Base-by-base conservation (phyloP, 768 basidiomycete genomes). In the Pleurotus sapidus region DNA sequence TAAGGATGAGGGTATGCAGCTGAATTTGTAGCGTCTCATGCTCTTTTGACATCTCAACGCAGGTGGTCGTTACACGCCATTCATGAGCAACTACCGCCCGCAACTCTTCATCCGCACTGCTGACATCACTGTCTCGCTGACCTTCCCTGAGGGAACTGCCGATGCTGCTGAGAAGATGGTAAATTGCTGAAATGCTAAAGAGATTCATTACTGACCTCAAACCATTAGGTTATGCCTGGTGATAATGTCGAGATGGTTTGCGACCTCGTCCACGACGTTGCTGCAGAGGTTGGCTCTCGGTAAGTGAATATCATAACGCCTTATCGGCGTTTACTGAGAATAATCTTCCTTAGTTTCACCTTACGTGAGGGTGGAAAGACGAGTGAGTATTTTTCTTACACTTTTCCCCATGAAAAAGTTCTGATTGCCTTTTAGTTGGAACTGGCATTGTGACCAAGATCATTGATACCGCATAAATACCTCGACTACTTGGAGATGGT, bases 81-180 rank as follows among this genome's bases (percentile, higher is more conserved):
- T 99, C 84, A 88, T 93, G 86, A 77, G 83, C 68, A 89, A 95
- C 77, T 96, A 98, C 78, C 84, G 90, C 40, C 96, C 96, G 12
- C 96, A 98, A 71, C 83, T 98, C 60, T 99, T 93, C 83, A 78
- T 96, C 66, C 93, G 95, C 57, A 98, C 97, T 14, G 91, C 95
- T 57, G 95, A 99, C 68, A 86, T 98, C 61, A 97, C 95, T 18
- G 88, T 88, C 47, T 72, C 80, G 9, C 74, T 99, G 43, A 85
- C 82, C 9, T 98, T 95, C 87, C 94, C 95, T 9, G 86, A 87
- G 38, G 94, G 84, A 43, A 94, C 91, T 2, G 73, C 83, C 18
- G 88, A 89, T 63, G 84, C 91, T 15, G 82, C 83, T 55, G 91
- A 94, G 66, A 95, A 93, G 74, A 95, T 96, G 89, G 93, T 88